Evolutionary conservation across 371 early-diverging fungal genomes (phyloP).

Genomic region (Lichtheimia hyalospora): DNA sequence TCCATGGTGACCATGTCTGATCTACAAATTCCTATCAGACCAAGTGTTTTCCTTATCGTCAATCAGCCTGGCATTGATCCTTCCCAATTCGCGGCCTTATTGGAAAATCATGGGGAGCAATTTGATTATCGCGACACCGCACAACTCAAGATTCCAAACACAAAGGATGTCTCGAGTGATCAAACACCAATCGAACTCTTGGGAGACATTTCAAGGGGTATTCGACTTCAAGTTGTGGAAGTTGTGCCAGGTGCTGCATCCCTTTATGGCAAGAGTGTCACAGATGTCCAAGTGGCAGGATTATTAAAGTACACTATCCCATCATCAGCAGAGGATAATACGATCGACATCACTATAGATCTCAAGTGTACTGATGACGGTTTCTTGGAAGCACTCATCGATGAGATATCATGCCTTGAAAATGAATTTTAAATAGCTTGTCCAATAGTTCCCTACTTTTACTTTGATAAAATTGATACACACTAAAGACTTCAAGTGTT

Average conservation of each 20-base stretch:
- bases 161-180: slow-evolving; percentile 22
- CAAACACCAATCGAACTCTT: slow-evolving; percentile 47
- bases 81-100: slow-evolving; percentile 49
- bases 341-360: slow-evolving; percentile 57
- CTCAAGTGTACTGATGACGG: slow-evolving; percentile 68
- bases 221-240: slow-evolving; percentile 66
- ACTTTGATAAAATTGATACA: no score
- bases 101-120: slow-evolving; percentile 53
- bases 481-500: no score
- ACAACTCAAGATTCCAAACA: slow-evolving; percentile 20
- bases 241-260: slow-evolving; percentile 72
- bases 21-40: slow-evolving; percentile 43
- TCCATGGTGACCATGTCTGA: slow-evolving; percentile 1
- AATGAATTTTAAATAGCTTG: background rate
- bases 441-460: slow-evolving; percentile 10
- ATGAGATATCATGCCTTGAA: slow-evolving; percentile 6
- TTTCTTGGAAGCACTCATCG: slow-evolving; percentile 51
- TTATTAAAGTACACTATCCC: slow-evolving; percentile 59
- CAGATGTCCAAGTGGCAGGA: slow-evolving; percentile 71
- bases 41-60: slow-evolving; percentile 50
- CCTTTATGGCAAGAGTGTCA: slow-evolving; percentile 65
- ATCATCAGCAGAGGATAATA: slow-evolving; percentile 20
- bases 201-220: slow-evolving; percentile 46
- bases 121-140: slow-evolving; percentile 49
- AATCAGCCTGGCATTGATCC: slow-evolving; percentile 46